These are phyloP conservation scores for Monosporozyma servazzii DNA, from an alignment of 805 yeast genomes.

Conservation along the genomic window DNA sequence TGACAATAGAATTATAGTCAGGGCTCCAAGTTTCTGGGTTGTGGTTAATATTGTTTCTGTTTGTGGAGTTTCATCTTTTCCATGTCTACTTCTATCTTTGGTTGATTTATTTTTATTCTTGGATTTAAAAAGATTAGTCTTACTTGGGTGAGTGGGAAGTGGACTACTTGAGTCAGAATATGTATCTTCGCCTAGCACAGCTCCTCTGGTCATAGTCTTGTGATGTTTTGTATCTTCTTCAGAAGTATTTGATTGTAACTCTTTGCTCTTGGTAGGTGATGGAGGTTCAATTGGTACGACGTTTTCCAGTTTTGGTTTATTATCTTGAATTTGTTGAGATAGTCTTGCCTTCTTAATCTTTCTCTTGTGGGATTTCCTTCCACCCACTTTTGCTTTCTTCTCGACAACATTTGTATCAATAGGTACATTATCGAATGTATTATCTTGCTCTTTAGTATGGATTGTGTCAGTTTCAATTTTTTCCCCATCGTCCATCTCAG, in stretches of 20 bases:
- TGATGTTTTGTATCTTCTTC: neutral
- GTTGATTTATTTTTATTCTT: too few species aligned
- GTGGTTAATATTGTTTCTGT: too few species aligned
- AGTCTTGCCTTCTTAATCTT: neutral
- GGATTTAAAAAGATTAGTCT: too few species aligned
- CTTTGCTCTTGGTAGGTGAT: neutral
- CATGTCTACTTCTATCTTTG: too few species aligned
- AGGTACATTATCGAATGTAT: neutral
- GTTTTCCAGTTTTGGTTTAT: too few species aligned
- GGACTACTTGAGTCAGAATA: too few species aligned
- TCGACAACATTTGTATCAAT: neutral
- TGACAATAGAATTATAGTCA: neutral
- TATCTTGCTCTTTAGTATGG: neutral
- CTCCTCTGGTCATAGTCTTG: neutral
- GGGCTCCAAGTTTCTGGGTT: neutral
- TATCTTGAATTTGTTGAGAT: neutral
- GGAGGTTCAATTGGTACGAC: neutral
- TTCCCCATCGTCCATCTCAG: neutral
- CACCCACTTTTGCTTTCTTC: neutral
- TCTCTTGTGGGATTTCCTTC: neutral
- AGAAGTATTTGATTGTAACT: neutral
- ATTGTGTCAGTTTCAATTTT: too few species aligned
- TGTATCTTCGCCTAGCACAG: too few species aligned
- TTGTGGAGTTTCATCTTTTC: neutral
- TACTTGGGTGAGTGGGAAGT: too few species aligned